Percentiles rank a stretch among this genome's conserved stretches.
phyloP scores from a whole-genome alignment of 73 alveolate genomes.

The Stentor roeselii region DNA sequence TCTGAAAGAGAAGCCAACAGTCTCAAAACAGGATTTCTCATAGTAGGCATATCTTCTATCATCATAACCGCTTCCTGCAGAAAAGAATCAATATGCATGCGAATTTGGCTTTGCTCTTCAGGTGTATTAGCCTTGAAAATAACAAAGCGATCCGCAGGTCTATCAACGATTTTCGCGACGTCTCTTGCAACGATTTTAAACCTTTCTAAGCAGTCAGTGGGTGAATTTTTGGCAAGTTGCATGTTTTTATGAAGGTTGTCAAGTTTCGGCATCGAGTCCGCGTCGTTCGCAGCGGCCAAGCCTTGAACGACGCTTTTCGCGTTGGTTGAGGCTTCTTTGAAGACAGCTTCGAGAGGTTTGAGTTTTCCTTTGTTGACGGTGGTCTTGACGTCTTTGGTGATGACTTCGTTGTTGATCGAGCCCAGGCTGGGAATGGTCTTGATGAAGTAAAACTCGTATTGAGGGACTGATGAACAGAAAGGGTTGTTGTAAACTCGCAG shows the following conservation, averaged over 20 bases:
- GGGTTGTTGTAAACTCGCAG: constrained; percentile 33
- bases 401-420: constrained; percentile 40
- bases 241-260: constrained; percentile 35
- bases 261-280: constrained; percentile 32
- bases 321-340: constrained; percentile 28
- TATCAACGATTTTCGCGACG: constrained; percentile 45
- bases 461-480: constrained; percentile 1
- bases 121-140: constrained; percentile 25
- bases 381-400: constrained; percentile 37
- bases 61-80: constrained; percentile 24
- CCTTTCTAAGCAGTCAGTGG: constrained; percentile 41
- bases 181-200: constrained; percentile 45
- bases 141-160: constrained; percentile 28
- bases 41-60: constrained; percentile 19
- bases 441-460: constrained; percentile 11
- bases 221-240: constrained; percentile 55
- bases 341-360: constrained; percentile 32
- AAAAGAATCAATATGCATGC: constrained; percentile 22
- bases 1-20: constrained; percentile 16
- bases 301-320: constrained; percentile 15
- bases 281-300: not conserved
- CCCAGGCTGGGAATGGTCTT: constrained; percentile 25
- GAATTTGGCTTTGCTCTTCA: constrained; percentile 23
- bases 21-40: constrained; percentile 28
- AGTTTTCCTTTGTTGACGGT: constrained; percentile 29